A percentile compares a stretch with the other conserved stretches of the same genome.
Evolutionary conservation across 129 eudicot genomes (phyloP).

Genomic region (Glebionis coronaria): DNA sequence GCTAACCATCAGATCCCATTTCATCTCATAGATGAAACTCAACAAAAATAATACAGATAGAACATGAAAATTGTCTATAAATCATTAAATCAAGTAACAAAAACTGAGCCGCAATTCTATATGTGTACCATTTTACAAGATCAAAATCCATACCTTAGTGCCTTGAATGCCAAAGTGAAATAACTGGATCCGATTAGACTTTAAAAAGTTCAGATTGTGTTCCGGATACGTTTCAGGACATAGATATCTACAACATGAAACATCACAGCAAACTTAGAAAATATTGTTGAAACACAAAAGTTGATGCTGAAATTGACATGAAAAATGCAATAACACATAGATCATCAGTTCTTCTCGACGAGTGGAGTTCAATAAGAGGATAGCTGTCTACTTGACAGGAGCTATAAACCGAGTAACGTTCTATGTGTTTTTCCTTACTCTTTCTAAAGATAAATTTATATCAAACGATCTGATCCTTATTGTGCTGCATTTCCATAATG

Average conservation of each 20-base stretch:
- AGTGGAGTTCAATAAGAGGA: too few species aligned
- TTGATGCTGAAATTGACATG: background rate
- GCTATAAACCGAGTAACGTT: too few species aligned
- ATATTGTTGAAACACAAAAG: background rate
- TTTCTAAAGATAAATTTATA: background rate
- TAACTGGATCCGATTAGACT: constrained; percentile 73
- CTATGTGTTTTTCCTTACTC: background rate
- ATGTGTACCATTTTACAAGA: background rate
- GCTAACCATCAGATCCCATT: background rate
- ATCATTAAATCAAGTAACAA: too few species aligned
- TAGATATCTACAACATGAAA: constrained; percentile 45
- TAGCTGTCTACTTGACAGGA: too few species aligned
- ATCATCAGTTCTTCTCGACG: too few species aligned
- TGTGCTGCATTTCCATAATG: background rate
- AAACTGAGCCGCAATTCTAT: too few species aligned
- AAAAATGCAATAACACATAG: background rate
- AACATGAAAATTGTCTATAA: background rate
- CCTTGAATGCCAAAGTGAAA: constrained; percentile 88
- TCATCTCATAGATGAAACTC: background rate
- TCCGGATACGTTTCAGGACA: constrained; percentile 94
- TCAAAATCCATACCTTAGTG: constrained; percentile 43
- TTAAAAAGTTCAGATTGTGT: constrained; percentile 65
- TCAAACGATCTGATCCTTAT: background rate
- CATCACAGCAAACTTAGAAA: constrained; percentile 14
- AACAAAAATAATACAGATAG: background rate